These are phyloP conservation scores for Cytospora chrysosperma DNA, from an alignment of 2,329 filamentous ascomycete genomes.

Conservation along the genomic window DNA sequence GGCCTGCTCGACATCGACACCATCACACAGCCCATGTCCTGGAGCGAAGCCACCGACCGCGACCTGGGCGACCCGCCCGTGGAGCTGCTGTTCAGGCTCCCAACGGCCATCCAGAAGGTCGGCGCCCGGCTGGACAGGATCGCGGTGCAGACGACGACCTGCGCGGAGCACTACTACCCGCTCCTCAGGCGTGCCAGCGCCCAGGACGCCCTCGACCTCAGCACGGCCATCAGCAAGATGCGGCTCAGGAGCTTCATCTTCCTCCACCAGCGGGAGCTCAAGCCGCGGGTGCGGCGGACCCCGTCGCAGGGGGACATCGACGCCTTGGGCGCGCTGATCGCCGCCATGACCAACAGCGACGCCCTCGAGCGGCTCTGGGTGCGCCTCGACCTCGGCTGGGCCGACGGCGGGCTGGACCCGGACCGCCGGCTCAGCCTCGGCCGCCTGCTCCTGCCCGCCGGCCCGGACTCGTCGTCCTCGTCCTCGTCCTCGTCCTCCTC, in stretches of 20 bases:
- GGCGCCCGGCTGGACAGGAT: conserved; percentile 15
- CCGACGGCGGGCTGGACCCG: not conserved
- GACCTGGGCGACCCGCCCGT: conserved; percentile 1
- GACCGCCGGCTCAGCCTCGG: not conserved
- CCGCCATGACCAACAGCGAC: conserved; percentile 14
- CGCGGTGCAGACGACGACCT: conserved; percentile 3
- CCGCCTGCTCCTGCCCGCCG: not conserved
- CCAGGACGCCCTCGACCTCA: not conserved
- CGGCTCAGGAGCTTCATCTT: conserved; percentile 12
- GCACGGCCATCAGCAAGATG: conserved; percentile 5
- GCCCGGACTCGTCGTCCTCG: not conserved
- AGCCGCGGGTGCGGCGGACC: not conserved
- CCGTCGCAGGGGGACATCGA: not conserved
- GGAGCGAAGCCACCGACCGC: not conserved
- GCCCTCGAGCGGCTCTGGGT: conserved; percentile 12
- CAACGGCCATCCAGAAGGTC: not conserved
- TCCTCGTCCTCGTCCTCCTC: too few relatives aligned
- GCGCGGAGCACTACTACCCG: conserved; percentile 12
- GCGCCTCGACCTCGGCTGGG: conserved; percentile 16
- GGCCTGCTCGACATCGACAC: conserved; percentile 15
- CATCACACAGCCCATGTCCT: conserved; percentile 19
- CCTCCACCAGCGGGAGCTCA: not conserved
- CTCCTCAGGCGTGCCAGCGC: not conserved
- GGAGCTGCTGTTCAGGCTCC: conserved; percentile 9
- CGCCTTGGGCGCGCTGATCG: conserved; percentile 7